Base-by-base conservation (phyloP, 495 filamentous ascomycete species). In the Aspergillus carlsbadensis region DNA sequence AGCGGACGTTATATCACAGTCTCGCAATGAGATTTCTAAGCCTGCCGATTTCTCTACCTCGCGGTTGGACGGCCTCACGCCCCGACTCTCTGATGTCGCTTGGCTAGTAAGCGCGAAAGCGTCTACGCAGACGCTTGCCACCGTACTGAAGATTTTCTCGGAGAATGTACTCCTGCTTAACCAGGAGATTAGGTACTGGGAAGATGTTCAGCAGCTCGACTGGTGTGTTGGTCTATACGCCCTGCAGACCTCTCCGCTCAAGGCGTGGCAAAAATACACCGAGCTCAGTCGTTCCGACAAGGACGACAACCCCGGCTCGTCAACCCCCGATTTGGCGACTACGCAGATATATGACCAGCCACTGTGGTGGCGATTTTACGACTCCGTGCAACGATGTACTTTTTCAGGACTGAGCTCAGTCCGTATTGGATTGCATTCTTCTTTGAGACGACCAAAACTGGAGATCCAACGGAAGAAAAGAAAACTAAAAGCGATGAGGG, bases 111-210 rank as follows among this genome's bases (percentile, higher is more conserved):
- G 91, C 8, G 86, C 85, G 64, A 98, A 97, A 69, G 92, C 91
- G 2, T 87, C 92, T 0, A 80, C 88, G 21, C 92, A 96, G 64
- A 84, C 84, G 0, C 92, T 96, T 58, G 93, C 94, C 1, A 66
- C 89, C 15, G 73, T 92, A 14, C 70, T 97, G 57, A 81, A 84
- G 58, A 81, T 79, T 0, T 74, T 98, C 2, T 72, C 96, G 5
- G 84, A 91, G 26, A 86, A 91, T 58, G 91, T 89, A 14, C 82
- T 94, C n/a, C 83, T 84, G 0, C 62, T 98, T 8, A 85, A 82
- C 51, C 85, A 94, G 39, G 90, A 97, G 63, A 87, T 95, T 35
- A 87, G 84, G 72, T 98, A 98, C 65, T 98, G 94, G 94, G 88
- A 96, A 56, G 84, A 91, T 52, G 79, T 96, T 1, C 70, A 94